Evolutionary conservation across 257 asterid species (phyloP).

Genomic region (Salvia miltiorrhiza): DNA sequence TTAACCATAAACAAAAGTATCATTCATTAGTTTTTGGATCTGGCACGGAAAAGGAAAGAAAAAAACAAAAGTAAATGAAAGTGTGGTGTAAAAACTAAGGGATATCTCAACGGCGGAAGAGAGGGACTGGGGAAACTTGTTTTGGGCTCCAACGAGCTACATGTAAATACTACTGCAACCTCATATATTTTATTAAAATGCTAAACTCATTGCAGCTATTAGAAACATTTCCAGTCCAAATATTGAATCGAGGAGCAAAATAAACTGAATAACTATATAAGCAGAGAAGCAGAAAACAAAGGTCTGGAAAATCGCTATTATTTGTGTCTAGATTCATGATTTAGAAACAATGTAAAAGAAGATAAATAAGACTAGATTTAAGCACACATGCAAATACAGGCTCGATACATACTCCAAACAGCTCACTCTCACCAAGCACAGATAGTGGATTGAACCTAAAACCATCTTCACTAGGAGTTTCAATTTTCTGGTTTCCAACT

Average conservation of each 20-base stretch:
- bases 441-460: background rate
- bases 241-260: background rate
- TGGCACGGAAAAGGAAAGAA: no score
- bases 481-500: constrained; percentile 25
- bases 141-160: no score
- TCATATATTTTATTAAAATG: no score
- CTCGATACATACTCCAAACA: constrained; percentile 17
- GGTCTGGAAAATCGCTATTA: constrained; percentile 22
- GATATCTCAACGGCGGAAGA: no score
- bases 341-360: constrained; percentile 3
- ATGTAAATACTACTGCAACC: no score
- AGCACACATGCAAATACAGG: constrained; percentile 17
- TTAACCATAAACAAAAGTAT: no score
- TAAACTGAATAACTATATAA: constrained; percentile 5
- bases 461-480: background rate
- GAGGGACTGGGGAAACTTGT: no score
- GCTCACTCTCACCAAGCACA: constrained; percentile 8
- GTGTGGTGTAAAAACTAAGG: no score
- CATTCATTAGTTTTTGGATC: no score
- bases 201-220: background rate
- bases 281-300: background rate
- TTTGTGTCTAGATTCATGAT: constrained; percentile 12
- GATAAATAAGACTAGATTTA: constrained; percentile 11
- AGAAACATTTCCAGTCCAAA: background rate
- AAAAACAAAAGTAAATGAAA: no score